Base-by-base conservation (phyloP, 352 stramenopile species). In the Pythium periplocum region DNA sequence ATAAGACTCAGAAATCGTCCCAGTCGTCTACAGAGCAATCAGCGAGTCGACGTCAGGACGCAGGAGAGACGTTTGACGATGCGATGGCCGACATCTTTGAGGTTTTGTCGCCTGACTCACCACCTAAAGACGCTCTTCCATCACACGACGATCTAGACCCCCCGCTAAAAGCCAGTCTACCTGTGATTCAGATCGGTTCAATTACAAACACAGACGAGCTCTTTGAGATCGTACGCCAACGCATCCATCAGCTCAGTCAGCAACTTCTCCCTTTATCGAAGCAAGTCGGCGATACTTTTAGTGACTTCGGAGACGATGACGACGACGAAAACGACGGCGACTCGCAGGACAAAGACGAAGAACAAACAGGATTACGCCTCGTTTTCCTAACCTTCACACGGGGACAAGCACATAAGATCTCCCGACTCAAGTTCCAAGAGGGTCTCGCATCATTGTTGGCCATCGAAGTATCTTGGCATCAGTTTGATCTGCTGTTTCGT, bases 401-500 rank as follows among this genome's bases (percentile, higher is more conserved):
- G 12, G 50, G 59, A 0, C 54, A 56, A 12, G 63, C 54, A 2
- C 37, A 48, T 0, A 66, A 65, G 36, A 63, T 83, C 33, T 80
- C 69, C 10, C 55, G 72, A 10, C 51, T 72, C 7, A 72, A 63
- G n/a, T 74, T 83, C 38, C 66, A 83, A 44, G 68, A 70, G 43
- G 68, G 64, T 4, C 39, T 83, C 6, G 44, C 34, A 0, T 50
- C 56, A 6, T 31, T 83, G 31, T 52, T 83, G 4, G 53, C 45
- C 32, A 71, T 83, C 31, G 55, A 74, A 3, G 61, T 79, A 7
- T 76, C 73, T 12, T 80, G 69, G 70, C 70, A 80, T 40, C 67
- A 78, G 34, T 83, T 83, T 32, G 73, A 80, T 34, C 40, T 78
- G 42, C 48, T 83, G 11, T 83, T 77, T 45, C 65, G 73, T 7